A percentile compares a stretch with the other conserved stretches of the same genome.
Conservation (phyloP, 495 filamentous ascomycete genomes). For the Sordaria brevicollis region DNA sequence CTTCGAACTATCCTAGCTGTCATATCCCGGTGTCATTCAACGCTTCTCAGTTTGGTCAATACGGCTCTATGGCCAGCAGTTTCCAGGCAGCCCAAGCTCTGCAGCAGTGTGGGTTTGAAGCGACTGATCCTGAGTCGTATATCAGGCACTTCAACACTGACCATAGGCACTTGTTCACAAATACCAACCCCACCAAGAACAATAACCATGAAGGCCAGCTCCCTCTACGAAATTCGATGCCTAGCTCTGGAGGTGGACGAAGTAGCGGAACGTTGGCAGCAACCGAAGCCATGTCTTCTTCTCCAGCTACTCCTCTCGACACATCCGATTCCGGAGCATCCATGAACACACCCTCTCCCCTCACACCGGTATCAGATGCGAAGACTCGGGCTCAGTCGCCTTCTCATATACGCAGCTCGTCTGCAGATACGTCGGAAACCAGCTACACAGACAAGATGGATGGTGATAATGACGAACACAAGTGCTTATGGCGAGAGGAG, state of each 20-base stretch:
- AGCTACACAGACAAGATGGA: not conserved
- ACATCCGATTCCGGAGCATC: constrained; percentile 18
- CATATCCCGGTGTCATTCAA: constrained; percentile 14
- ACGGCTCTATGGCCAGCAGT: constrained; percentile 2
- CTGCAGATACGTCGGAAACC: constrained; percentile 7
- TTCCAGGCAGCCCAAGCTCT: constrained; percentile 8
- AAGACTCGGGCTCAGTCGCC: constrained; percentile 3
- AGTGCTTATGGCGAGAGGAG: constrained; percentile 23
- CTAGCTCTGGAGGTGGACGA: not conserved
- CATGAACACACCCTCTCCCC: constrained; percentile 16
- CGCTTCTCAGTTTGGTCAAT: constrained; percentile 9
- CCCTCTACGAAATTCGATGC: not conserved
- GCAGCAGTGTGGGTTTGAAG: constrained; percentile 21
- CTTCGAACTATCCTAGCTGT: constrained; percentile 15
- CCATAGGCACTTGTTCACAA: constrained; percentile 12
- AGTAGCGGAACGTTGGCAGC: constrained; percentile 3
- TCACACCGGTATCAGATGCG: constrained; percentile 16
- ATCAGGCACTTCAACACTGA: constrained; percentile 22
- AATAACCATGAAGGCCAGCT: not conserved
- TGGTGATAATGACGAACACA: constrained; percentile 11
- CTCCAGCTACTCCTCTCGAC: constrained; percentile 16
- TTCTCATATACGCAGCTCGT: constrained; percentile 7
- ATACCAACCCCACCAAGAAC: not conserved
- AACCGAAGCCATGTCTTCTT: constrained; percentile 14
- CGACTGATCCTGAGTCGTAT: constrained; percentile 17